These are phyloP conservation scores for Prunus yedoensis DNA, from an alignment of 331 rosid species.

Conservation along the genomic window DNA sequence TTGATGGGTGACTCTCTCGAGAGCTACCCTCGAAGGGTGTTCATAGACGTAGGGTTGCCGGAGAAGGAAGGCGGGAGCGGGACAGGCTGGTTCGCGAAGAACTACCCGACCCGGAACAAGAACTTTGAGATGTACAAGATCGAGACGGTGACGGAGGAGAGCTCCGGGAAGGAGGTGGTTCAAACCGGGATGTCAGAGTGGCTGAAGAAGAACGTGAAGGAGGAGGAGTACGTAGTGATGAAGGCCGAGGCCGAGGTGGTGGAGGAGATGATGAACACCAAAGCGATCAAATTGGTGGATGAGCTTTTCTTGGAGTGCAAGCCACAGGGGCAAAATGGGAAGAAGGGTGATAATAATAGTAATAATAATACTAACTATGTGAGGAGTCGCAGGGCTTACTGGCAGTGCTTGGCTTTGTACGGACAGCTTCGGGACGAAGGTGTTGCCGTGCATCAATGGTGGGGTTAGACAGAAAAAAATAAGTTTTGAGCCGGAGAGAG, in stretches of 20 bases:
- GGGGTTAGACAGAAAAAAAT: constrained; percentile 41
- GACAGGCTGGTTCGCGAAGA: constrained; percentile 46
- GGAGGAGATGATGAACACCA: constrained; percentile 62
- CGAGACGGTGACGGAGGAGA: constrained; percentile 39
- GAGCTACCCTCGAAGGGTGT: constrained; percentile 59
- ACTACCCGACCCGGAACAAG: constrained; percentile 71
- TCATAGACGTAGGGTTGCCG: constrained; percentile 63
- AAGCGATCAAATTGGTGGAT: constrained; percentile 53
- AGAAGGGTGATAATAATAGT: too few relatives aligned
- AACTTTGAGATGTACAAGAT: constrained; percentile 62
- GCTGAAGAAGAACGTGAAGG: constrained; percentile 62
- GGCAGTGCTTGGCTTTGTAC: constrained; percentile 83
- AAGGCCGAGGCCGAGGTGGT: constrained; percentile 81
- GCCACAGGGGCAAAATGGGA: constrained; percentile 30
- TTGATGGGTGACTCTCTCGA: constrained; percentile 73
- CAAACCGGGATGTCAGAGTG: constrained; percentile 60
- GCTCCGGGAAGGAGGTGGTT: constrained; percentile 25
- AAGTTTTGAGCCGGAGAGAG: background rate
- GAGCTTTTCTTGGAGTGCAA: constrained; percentile 92
- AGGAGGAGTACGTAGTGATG: constrained; percentile 87
- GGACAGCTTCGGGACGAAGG: constrained; percentile 79
- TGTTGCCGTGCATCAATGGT: constrained; percentile 94
- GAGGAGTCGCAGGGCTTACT: constrained; percentile 58
- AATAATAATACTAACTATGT: background rate
- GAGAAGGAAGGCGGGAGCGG: constrained; percentile 55